Percentiles rank a stretch among this genome's conserved stretches.
These are phyloP conservation scores for Botryotinia calthae DNA, from an alignment of 2,329 filamentous ascomycete species.

Conservation along the genomic window DNA sequence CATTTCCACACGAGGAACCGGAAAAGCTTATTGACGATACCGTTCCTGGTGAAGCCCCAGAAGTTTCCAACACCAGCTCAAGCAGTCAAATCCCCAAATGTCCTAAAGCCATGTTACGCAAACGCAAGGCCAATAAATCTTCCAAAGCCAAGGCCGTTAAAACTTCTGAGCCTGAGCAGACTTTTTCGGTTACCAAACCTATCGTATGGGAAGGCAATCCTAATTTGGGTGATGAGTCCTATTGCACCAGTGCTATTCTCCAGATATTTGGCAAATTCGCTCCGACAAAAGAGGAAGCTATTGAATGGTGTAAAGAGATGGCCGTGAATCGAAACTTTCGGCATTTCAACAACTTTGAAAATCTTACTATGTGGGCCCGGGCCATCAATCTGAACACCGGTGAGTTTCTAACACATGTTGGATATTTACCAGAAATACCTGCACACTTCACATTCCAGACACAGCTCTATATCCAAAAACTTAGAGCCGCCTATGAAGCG, in stretches of 20 bases:
- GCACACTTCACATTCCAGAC: not conserved
- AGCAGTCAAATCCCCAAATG: not conserved
- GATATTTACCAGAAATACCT: not conserved
- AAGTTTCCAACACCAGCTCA: not conserved
- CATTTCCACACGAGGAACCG: not conserved
- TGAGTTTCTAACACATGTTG: not conserved
- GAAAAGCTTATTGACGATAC: constrained; percentile 3
- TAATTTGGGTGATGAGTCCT: not conserved
- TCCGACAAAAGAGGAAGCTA: not conserved
- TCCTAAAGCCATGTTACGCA: not conserved
- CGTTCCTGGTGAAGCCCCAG: not conserved
- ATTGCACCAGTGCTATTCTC: not conserved
- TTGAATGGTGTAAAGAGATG: constrained; percentile 10
- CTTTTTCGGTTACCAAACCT: not conserved
- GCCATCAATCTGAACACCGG: not conserved
- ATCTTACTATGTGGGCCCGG: not conserved
- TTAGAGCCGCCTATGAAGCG: not conserved
- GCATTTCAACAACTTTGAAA: not conserved
- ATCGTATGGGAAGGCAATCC: not conserved
- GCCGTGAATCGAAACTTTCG: not conserved
- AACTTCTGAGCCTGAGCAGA: not conserved
- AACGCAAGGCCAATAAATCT: not conserved
- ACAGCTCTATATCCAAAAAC: not conserved
- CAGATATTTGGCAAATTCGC: not conserved
- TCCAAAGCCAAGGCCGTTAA: not conserved